Percentiles rank a stretch among this genome's conserved stretches.
phyloP scores from a whole-genome alignment of 371 early-diverging fungal genomes.

The Quaeritorhiza haematococci region DNA sequence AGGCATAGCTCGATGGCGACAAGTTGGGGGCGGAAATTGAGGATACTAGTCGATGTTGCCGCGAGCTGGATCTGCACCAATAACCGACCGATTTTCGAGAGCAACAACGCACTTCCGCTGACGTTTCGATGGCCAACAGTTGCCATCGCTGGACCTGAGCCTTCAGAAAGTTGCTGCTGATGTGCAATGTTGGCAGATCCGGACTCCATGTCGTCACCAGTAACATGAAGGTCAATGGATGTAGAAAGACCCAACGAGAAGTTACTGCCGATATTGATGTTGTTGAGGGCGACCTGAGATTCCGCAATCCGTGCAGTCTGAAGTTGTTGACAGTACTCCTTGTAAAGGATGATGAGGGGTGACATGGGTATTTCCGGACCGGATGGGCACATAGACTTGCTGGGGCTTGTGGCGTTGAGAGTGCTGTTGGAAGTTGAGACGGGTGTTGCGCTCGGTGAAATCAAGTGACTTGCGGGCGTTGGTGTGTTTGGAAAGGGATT shows the following conservation, averaged over 20 bases:
- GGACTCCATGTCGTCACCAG: not conserved
- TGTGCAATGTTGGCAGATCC: not conserved
- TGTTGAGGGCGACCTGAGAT: not conserved
- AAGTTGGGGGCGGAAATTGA: constrained; percentile 60
- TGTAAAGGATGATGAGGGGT: constrained; percentile 7
- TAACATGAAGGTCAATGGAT: not conserved
- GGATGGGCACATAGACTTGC: too few relatives aligned
- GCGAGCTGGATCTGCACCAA: constrained; percentile 30
- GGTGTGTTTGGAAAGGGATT: too few relatives aligned
- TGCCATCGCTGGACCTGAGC: not conserved
- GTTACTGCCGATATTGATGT: not conserved
- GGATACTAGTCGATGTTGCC: constrained; percentile 50
- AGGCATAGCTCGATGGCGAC: constrained; percentile 70
- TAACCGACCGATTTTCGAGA: constrained; percentile 14
- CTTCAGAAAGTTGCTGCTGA: not conserved
- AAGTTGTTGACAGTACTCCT: constrained; percentile 1
- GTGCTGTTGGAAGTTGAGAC: too few relatives aligned
- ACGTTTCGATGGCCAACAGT: constrained; percentile 1
- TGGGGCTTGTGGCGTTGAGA: too few relatives aligned
- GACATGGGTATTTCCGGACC: constrained; percentile 23
- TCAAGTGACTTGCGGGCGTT: too few relatives aligned
- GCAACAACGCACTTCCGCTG: constrained; percentile 10
- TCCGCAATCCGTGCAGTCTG: not conserved
- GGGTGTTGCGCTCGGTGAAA: too few relatives aligned
- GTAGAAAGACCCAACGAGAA: not conserved